Evolutionary conservation across 495 filamentous ascomycete genomes (phyloP).

Genomic region (Chaetomidium leptoderma): DNA sequence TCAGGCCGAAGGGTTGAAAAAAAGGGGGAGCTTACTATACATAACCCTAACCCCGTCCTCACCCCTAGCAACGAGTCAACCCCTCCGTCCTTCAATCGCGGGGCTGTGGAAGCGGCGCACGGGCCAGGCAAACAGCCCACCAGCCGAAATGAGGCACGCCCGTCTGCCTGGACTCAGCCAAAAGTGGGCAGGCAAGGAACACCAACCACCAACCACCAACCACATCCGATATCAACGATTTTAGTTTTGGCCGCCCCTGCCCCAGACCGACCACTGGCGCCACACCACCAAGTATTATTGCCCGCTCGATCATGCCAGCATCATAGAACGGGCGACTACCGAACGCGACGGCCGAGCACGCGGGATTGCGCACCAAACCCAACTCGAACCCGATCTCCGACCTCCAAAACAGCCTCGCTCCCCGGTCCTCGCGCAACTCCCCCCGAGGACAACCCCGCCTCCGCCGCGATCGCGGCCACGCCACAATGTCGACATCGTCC

Average conservation of each 20-base stretch:
- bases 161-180: neutral
- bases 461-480: neutral
- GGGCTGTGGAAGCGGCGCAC: conserved; percentile 4
- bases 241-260: neutral
- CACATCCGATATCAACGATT: neutral
- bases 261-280: neutral
- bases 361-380: conserved; percentile 5
- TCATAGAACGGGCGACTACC: conserved; percentile 23
- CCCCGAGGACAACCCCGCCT: neutral
- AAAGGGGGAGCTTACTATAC: too few species aligned
- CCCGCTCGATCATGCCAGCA: conserved; percentile 27
- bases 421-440: neutral
- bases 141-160: conserved; percentile 1
- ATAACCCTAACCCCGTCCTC: too few species aligned
- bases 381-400: neutral
- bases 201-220: neutral
- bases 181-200: neutral
- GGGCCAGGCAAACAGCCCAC: conserved; percentile 2
- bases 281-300: neutral
- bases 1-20: too few species aligned
- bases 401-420: conserved; percentile 3
- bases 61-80: too few species aligned
- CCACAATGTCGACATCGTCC: conserved; percentile 64
- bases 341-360: conserved; percentile 23
- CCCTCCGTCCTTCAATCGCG: too few species aligned